A percentile compares a stretch with the other conserved stretches of the same genome.
Evolutionary conservation across 2,329 filamentous ascomycete species (phyloP).

Genomic region (Thielaviopsis musarum): DNA sequence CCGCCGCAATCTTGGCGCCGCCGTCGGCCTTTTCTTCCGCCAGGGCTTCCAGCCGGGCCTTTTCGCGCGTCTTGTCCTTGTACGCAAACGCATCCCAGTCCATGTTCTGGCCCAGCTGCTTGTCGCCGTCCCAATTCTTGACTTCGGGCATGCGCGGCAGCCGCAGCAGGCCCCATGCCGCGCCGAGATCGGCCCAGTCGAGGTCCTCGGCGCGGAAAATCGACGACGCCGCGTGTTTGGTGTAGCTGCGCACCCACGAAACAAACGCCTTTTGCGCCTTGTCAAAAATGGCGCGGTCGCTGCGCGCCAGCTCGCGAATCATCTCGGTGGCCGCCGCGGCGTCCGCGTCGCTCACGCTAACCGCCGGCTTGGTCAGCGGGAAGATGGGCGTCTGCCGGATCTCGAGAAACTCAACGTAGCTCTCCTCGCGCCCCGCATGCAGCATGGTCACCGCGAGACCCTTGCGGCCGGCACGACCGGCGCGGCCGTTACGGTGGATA

Average conservation of each 20-base stretch:
- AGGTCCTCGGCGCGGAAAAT: conserved; percentile 75
- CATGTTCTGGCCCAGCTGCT: conserved; percentile 41
- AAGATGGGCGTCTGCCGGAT: conserved; percentile 73
- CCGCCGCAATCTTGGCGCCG: conserved; percentile 20
- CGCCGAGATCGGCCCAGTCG: conserved; percentile 68
- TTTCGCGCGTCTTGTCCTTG: conserved; percentile 55
- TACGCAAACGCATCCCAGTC: conserved; percentile 55
- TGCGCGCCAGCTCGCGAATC: conserved; percentile 41
- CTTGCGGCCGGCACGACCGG: conserved; percentile 73
- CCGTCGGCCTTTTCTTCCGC: conserved; percentile 30
- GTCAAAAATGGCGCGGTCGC: conserved; percentile 51
- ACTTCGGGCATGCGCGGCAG: conserved; percentile 91
- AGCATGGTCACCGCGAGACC: conserved; percentile 78
- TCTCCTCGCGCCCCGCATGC: conserved; percentile 70
- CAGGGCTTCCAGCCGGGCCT: conserved; percentile 41
- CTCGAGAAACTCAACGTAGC: conserved; percentile 74
- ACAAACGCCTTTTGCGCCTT: conserved; percentile 87
- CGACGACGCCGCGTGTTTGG: conserved; percentile 74
- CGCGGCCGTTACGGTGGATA: conserved; percentile 80
- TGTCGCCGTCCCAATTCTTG: conserved; percentile 54
- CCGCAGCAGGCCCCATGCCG: conserved; percentile 71
- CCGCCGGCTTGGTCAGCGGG: conserved; percentile 37
- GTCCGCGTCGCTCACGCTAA: conserved; percentile 44
- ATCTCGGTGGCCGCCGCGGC: conserved; percentile 37
- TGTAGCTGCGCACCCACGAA: conserved; percentile 82